Evolutionary conservation across 169 alveolate species (phyloP).

Genomic region (Cryptosporidium sp.): DNA sequence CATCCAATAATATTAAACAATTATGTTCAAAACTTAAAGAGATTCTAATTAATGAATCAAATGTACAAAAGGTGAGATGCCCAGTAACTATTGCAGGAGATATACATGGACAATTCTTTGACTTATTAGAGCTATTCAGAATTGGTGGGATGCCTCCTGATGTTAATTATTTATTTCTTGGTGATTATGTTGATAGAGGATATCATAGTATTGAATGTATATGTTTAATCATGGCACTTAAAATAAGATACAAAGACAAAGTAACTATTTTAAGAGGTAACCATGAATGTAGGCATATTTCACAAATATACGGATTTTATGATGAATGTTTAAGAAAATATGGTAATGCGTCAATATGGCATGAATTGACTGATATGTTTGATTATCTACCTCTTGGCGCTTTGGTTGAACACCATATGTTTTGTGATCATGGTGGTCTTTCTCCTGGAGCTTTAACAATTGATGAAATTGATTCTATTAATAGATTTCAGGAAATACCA

Average conservation of each 20-base stretch:
- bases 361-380: slow-evolving; percentile 94
- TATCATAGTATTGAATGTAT: slow-evolving; percentile 94
- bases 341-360: slow-evolving; percentile 96
- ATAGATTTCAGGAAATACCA: slow-evolving; percentile 92
- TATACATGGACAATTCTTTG: slow-evolving; percentile 98
- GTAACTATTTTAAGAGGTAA: slow-evolving; percentile 96
- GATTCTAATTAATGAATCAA: slow-evolving; percentile 86
- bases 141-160: slow-evolving; percentile 94
- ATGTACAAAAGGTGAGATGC: slow-evolving; percentile 88
- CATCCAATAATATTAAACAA: slow-evolving; percentile 80
- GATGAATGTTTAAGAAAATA: slow-evolving; percentile 97
- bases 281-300: slow-evolving; percentile 95
- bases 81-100: slow-evolving; percentile 97
- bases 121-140: slow-evolving; percentile 93
- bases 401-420: slow-evolving; percentile 91
- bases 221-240: slow-evolving; percentile 90
- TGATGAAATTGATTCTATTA: slow-evolving; percentile 91
- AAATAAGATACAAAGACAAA: slow-evolving; percentile 91
- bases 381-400: slow-evolving; percentile 97
- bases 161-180: slow-evolving; percentile 96
- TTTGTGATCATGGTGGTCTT: slow-evolving; percentile 98
- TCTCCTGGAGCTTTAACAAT: slow-evolving; percentile 94
- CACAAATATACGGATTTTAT: slow-evolving; percentile 95
- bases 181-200: slow-evolving; percentile 99
- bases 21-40: slow-evolving; percentile 87